Evolutionary conservation across 345 rosid species (phyloP).

Genomic region (Rubroshorea leprosula): DNA sequence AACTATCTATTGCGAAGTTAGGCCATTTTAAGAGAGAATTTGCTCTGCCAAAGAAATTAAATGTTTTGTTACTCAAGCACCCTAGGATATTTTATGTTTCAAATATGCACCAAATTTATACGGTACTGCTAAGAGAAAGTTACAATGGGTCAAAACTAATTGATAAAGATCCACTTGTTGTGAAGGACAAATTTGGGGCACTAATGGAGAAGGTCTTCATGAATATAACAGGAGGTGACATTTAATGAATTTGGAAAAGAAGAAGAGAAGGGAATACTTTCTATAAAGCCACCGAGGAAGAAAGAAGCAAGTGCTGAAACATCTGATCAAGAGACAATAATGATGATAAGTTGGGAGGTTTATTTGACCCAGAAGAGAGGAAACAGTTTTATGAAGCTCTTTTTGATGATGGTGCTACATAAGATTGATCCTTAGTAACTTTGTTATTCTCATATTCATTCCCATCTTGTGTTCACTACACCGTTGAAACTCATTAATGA

Average conservation of each 20-base stretch:
- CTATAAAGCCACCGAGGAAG: conserved; percentile 24
- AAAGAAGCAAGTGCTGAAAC: conserved; percentile 25
- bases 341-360: conserved; percentile 36
- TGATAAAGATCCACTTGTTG: conserved; percentile 64
- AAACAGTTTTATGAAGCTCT: conserved; percentile 66
- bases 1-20: conserved; percentile 59
- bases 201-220: conserved; percentile 78
- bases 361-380: conserved; percentile 73
- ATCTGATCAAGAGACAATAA: conserved; percentile 35
- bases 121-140: conserved; percentile 69
- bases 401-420: conserved; percentile 42
- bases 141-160: conserved; percentile 63
- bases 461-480: too few species aligned
- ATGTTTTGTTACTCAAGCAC: conserved; percentile 58
- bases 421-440: conserved; percentile 17
- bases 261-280: conserved; percentile 45
- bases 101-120: conserved; percentile 65
- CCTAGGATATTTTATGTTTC: conserved; percentile 73
- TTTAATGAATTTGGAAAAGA: too few species aligned
- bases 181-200: conserved; percentile 78
- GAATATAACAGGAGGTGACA: conserved; percentile 54
- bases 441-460: too few species aligned
- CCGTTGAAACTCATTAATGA: too few species aligned
- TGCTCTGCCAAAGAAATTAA: conserved; percentile 54
- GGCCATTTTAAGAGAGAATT: conserved; percentile 78